Conservation (phyloP, 2,329 filamentous ascomycete genomes). For the Fusarium goolgardi region DNA sequence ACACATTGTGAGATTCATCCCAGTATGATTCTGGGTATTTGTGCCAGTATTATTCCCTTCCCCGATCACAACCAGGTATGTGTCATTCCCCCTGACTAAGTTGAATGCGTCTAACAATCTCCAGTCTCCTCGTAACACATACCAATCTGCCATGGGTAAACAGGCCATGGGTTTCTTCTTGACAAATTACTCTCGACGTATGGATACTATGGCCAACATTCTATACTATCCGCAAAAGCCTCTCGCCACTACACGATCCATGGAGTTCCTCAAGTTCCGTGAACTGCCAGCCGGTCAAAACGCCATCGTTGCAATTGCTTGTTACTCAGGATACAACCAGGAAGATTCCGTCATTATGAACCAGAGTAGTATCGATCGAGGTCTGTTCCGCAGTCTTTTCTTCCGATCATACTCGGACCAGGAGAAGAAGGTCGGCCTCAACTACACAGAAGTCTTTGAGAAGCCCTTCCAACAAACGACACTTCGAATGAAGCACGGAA, state of each 20-base stretch:
- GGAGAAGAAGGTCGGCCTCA: constrained; percentile 95
- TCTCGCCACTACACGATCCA: constrained; percentile 92
- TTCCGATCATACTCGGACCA: constrained; percentile 98
- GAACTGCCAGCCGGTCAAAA: constrained; percentile 97
- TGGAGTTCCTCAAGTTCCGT: constrained; percentile 99
- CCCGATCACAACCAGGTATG: constrained; percentile 94
- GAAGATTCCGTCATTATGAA: constrained; percentile 99
- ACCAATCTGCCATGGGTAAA: constrained; percentile 99
- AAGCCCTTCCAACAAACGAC: constrained; percentile 92
- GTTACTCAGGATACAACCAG: constrained; percentile 98
- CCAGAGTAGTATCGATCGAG: constrained; percentile 97
- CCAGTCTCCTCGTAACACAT: constrained; percentile 96
- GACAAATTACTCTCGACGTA: constrained; percentile 94
- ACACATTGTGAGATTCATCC: constrained; percentile 99
- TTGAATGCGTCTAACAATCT: constrained; percentile 10
- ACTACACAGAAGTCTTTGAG: constrained; percentile 93
- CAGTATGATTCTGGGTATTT: constrained; percentile 98
- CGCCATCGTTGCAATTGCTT: constrained; percentile 96
- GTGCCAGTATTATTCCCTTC: constrained; percentile 99
- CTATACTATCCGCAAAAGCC: constrained; percentile 99
- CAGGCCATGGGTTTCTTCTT: constrained; percentile 99
- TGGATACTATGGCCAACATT: constrained; percentile 99
- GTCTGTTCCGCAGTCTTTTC: constrained; percentile 96
- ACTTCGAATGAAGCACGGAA: constrained; percentile 90
- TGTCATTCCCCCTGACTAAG: constrained; percentile 36